Conservation (phyloP, 2,329 filamentous ascomycete genomes). For the Neofusicoccum kwambonambiense region DNA sequence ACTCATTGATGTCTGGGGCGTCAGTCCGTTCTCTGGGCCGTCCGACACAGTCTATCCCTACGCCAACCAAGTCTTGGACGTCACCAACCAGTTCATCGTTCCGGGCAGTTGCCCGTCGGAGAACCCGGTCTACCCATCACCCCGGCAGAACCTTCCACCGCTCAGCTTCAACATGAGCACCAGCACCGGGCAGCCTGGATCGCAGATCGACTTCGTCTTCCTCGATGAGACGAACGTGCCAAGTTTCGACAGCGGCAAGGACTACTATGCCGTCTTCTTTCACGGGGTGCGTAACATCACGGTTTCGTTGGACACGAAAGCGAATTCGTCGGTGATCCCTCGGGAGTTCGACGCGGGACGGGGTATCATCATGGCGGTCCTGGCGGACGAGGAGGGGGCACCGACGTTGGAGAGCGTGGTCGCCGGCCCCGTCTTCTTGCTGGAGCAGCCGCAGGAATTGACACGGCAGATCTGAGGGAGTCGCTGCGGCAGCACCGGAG, state of each 20-base stretch:
- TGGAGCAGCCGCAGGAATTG: constrained; percentile 34
- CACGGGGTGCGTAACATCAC: constrained; percentile 39
- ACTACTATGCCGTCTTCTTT: constrained; percentile 45
- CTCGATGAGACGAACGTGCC: constrained; percentile 29
- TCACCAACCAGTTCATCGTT: constrained; percentile 27
- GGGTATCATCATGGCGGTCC: constrained; percentile 38
- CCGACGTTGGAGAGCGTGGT: constrained; percentile 39
- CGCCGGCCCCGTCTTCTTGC: constrained; percentile 40
- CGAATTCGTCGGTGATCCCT: constrained; percentile 37
- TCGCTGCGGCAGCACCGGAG: not conserved
- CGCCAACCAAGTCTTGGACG: constrained; percentile 43
- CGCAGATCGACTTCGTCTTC: constrained; percentile 32
- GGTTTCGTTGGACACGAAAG: constrained; percentile 36
- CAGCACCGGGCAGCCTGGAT: too few relatives aligned
- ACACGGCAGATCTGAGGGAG: not conserved
- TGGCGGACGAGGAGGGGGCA: constrained; percentile 38
- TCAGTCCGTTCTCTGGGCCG: too few relatives aligned
- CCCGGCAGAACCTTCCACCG: constrained; percentile 36
- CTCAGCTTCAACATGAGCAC: too few relatives aligned
- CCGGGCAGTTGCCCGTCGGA: constrained; percentile 33
- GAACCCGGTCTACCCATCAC: constrained; percentile 41
- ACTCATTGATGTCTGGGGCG: too few relatives aligned
- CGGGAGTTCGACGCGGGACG: constrained; percentile 34
- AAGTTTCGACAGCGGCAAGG: constrained; percentile 24
- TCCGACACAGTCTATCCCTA: constrained; percentile 44